These are phyloP conservation scores for Neonectria ditissima DNA, from an alignment of 2,329 filamentous ascomycete species.

Conservation along the genomic window DNA sequence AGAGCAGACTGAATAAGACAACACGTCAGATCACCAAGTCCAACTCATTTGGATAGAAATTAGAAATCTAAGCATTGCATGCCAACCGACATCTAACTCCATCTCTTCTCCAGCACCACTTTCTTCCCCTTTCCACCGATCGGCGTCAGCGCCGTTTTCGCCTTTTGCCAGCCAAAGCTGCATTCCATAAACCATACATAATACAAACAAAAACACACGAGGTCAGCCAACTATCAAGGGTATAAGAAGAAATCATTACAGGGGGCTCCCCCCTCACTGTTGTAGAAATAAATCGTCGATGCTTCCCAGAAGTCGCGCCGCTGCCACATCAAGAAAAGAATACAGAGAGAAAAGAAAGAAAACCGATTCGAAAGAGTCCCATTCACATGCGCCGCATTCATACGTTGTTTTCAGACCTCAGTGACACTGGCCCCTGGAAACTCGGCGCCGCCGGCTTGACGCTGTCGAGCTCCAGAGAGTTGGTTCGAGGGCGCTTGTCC, in stretches of 20 bases:
- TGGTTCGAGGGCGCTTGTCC: constrained; percentile 58
- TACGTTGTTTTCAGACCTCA: constrained; percentile 52
- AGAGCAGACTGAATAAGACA: neutral
- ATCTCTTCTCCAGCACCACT: neutral
- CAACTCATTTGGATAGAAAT: constrained; percentile 11
- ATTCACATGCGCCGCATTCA: constrained; percentile 25
- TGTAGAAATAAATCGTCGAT: constrained; percentile 34
- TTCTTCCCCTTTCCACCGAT: constrained; percentile 10
- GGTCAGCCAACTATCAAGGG: constrained; percentile 28
- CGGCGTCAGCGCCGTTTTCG: constrained; percentile 28
- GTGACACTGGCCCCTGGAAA: constrained; percentile 66
- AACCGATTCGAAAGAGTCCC: constrained; percentile 20
- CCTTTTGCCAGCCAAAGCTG: constrained; percentile 22
- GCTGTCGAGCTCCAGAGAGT: constrained; percentile 78
- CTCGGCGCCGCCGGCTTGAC: constrained; percentile 60
- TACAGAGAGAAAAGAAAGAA: constrained; percentile 25
- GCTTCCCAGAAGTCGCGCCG: constrained; percentile 44
- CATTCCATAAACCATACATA: constrained; percentile 33
- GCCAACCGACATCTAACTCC: constrained; percentile 4
- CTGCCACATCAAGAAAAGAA: constrained; percentile 21
- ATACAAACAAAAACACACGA: constrained; percentile 39
- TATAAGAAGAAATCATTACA: constrained; percentile 36
- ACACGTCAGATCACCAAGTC: neutral
- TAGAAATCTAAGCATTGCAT: constrained; percentile 18
- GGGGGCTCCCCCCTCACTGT: constrained; percentile 29